Evolutionary conservation across 306 rosid species (phyloP).

Genomic region (Geum urbanum): DNA sequence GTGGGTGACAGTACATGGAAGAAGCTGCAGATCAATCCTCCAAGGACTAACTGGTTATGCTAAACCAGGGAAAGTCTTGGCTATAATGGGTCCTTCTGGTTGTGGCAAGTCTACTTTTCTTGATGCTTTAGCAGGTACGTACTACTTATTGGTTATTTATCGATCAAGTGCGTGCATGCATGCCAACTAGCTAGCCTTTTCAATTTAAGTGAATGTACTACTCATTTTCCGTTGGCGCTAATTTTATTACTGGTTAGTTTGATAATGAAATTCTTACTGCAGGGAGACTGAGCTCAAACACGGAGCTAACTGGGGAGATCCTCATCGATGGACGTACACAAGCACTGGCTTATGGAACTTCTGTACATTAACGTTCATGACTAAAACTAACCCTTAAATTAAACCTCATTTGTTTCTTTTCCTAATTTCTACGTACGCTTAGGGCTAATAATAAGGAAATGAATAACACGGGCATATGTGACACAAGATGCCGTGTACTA

Average conservation of each 20-base stretch:
- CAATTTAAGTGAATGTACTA: neutral
- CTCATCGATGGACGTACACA: slow-evolving; percentile 37
- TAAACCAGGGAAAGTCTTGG: slow-evolving; percentile 52
- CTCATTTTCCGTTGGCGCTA: neutral
- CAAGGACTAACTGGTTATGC: slow-evolving; percentile 51
- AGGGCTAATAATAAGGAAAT: neutral
- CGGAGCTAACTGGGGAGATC: slow-evolving; percentile 35
- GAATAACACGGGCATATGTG: slow-evolving; percentile 38
- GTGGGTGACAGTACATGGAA: slow-evolving; percentile 40
- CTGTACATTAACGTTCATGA: slow-evolving; percentile 22
- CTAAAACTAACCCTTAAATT: neutral
- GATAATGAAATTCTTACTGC: slow-evolving; percentile 7
- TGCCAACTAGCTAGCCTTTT: too few relatives aligned
- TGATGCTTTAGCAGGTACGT: slow-evolving; percentile 58
- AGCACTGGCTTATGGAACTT: slow-evolving; percentile 39
- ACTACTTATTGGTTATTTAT: neutral
- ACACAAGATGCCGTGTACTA: slow-evolving; percentile 59
- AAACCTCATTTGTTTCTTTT: too few relatives aligned
- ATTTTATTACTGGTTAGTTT: too few relatives aligned
- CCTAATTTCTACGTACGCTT: too few relatives aligned
- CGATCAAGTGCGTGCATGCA: too few relatives aligned
- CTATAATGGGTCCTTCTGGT: slow-evolving; percentile 83
- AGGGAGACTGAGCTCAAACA: slow-evolving; percentile 43
- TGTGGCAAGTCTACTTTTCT: slow-evolving; percentile 79
- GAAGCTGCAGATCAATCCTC: slow-evolving; percentile 40